Evolutionary conservation across 148 eudicot species (phyloP).

Genomic region (Hydrangea macrophylla): DNA sequence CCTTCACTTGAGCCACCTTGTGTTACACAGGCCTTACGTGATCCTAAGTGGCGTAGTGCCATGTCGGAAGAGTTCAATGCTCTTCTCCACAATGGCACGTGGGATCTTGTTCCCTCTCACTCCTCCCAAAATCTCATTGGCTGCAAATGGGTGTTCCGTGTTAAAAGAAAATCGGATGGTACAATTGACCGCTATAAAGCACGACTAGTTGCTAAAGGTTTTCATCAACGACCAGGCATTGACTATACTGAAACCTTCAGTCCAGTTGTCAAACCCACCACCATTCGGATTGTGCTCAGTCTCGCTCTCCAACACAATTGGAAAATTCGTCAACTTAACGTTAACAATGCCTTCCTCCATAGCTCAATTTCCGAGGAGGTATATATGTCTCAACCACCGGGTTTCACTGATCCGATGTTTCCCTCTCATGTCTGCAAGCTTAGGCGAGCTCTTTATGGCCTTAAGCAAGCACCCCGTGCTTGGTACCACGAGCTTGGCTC

Average conservation of each 20-base stretch:
- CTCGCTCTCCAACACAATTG: background rate
- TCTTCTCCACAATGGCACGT: background rate
- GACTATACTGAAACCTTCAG: slow-evolving; percentile 10
- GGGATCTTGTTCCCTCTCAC: slow-evolving; percentile 1
- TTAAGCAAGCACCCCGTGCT: background rate
- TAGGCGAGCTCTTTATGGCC: background rate
- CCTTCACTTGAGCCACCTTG: too few species aligned
- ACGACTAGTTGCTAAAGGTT: slow-evolving; percentile 7
- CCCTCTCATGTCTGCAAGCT: background rate
- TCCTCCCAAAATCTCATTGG: background rate
- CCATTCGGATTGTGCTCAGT: background rate
- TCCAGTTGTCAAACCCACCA: background rate
- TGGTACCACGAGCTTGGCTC: too few species aligned
- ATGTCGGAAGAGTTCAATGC: background rate
- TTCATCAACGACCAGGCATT: background rate
- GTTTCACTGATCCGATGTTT: background rate
- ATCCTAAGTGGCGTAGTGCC: background rate
- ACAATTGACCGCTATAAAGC: background rate
- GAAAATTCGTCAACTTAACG: background rate
- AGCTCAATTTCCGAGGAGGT: too few species aligned
- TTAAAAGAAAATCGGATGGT: background rate
- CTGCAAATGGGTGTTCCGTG: background rate
- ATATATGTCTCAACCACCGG: background rate
- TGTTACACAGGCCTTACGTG: too few species aligned
- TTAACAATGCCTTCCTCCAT: too few species aligned